Evolutionary conservation across 2,329 filamentous ascomycete genomes (phyloP).

Genomic region (Phoma sp.): DNA sequence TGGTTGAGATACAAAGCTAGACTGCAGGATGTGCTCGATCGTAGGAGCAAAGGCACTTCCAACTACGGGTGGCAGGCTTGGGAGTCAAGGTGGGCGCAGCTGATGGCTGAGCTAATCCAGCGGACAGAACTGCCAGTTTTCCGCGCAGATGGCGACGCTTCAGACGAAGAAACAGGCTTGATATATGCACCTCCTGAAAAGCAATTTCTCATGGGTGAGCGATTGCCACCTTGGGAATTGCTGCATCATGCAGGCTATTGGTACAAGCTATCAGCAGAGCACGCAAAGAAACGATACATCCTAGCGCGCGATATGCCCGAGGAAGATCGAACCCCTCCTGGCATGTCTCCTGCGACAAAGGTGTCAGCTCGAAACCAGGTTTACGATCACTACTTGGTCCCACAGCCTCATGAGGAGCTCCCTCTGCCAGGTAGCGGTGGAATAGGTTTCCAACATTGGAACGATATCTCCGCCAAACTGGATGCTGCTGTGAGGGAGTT

Average conservation of each 20-base stretch:
- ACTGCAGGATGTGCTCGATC: conserved; percentile 78
- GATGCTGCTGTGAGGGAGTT: conserved; percentile 59
- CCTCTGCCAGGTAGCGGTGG: conserved; percentile 50
- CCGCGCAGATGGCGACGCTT: conserved; percentile 15
- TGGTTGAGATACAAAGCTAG: conserved; percentile 81
- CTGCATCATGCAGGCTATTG: conserved; percentile 70
- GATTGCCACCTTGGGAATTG: conserved; percentile 63
- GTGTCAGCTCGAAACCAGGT: conserved; percentile 59
- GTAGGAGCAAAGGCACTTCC: conserved; percentile 80
- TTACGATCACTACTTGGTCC: conserved; percentile 68
- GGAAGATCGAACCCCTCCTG: conserved; percentile 63
- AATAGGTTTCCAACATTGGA: conserved; percentile 58
- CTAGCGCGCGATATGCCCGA: conserved; percentile 63
- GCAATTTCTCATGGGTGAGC: conserved; percentile 55
- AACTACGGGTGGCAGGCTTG: conserved; percentile 96
- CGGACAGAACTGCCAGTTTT: conserved; percentile 59
- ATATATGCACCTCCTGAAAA: conserved; percentile 61
- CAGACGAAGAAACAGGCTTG: conserved; percentile 40
- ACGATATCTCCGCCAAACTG: conserved; percentile 57
- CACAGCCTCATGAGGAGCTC: conserved; percentile 63
- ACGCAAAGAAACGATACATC: conserved; percentile 57
- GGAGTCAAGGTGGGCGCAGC: conserved; percentile 75
- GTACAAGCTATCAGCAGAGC: conserved; percentile 60
- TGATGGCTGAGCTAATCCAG: conserved; percentile 66
- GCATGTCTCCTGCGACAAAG: conserved; percentile 61